A percentile compares a stretch with the other conserved stretches of the same genome.
Evolutionary conservation across 345 rosid species (phyloP).

Genomic region (Trapa incisa): DNA sequence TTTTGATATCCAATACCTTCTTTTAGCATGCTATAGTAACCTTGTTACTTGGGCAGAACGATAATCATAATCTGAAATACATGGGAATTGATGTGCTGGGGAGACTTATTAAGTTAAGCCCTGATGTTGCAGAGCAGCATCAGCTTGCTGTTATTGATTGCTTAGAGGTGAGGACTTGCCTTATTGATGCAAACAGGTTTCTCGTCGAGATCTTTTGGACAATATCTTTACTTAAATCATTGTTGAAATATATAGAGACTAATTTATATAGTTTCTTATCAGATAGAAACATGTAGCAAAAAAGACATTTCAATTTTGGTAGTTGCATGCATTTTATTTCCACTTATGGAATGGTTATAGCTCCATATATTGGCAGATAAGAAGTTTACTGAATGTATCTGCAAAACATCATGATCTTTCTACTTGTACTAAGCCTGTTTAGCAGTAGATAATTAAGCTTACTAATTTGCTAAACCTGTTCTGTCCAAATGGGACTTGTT

Average conservation of each 20-base stretch:
- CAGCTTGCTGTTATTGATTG: conserved; percentile 98
- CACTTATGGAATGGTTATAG: neutral
- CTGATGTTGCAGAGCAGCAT: conserved; percentile 95
- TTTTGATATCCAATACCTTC: neutral
- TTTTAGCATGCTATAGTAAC: neutral
- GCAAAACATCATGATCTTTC: neutral
- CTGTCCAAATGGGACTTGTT: too few relatives aligned
- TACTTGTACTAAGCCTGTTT: neutral
- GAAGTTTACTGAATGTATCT: neutral
- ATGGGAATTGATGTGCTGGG: conserved; percentile 98
- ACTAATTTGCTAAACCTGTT: neutral
- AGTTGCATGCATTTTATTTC: neutral
- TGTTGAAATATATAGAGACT: neutral
- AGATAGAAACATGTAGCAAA: neutral
- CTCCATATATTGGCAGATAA: neutral
- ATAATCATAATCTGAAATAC: conserved; percentile 85
- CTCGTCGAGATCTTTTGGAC: neutral
- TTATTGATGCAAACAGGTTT: neutral
- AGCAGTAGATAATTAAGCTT: neutral
- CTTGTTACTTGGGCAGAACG: conserved; percentile 51
- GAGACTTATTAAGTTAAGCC: conserved; percentile 71
- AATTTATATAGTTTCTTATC: neutral
- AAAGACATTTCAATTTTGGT: neutral
- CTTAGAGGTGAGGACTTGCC: conserved; percentile 60
- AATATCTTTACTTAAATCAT: neutral